Base-by-base conservation (phyloP, 768 basidiomycete genomes). In the Rhodotorula sphaerocarpa region DNA sequence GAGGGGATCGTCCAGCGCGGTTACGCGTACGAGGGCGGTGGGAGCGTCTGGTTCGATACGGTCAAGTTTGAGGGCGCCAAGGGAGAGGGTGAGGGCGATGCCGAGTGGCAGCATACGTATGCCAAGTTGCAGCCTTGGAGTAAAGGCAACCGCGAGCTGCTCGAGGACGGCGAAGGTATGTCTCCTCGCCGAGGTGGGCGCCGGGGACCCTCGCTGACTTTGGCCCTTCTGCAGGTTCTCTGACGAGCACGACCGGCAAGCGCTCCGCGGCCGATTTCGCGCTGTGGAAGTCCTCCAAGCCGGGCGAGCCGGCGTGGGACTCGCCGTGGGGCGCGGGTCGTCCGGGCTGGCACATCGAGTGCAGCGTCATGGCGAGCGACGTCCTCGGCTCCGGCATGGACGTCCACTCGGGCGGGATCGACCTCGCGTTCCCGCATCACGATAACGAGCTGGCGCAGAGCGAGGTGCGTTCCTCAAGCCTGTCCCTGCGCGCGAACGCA, bases 311-410 rank as follows among this genome's bases (percentile, higher is more conserved):
- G 3, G 85, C 85, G 5, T 99, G 95, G 93, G 83, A 86, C 0
- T 95, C 91, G 16, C 86, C 90, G 9, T 99, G 95, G 95, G 95
- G 95, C 23, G 79, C 79, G 45, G 91, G 92, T n/a, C 81, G 93
- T 46, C 93, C 93, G 5, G 93, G 93, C 21, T 99, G 93, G 93
- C 93, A 99, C 75, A 97, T 99, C 61, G 93, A 99, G 75, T 99
- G 93, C 77, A 92, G 89, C 6, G 93, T 95, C 39, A 99, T 99
- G 93, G 92, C 92, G 23, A 87, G 84, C 67, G 90, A 86, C 36
- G 79, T 96, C 51, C 79, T 96, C 48, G 93, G 92, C 5, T 82
- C 85, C 59, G 86, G 84, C 61, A 88, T 99, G 84, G 95, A 97
- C 75, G 91, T 99, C 65, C 95, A 99, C 75, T 95, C 91, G 12